These are phyloP conservation scores for Umbilicaria muhlenbergii DNA, from an alignment of 495 filamentous ascomycete species.

Conservation along the genomic window DNA sequence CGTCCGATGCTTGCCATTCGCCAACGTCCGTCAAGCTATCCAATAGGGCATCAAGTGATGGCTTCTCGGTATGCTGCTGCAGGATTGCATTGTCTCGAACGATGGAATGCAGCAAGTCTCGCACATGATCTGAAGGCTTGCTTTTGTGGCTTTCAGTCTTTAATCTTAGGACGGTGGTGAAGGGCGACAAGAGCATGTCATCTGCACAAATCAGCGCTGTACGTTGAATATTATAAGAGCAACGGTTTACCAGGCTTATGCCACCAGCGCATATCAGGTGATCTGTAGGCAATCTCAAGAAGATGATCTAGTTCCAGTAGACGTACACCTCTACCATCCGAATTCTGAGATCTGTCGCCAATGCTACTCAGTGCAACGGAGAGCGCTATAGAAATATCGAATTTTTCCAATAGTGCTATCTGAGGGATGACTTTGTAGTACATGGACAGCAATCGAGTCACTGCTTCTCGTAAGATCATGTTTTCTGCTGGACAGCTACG, in stretches of 20 bases:
- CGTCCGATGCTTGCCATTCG: slow-evolving; percentile 6
- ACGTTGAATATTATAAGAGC: background rate
- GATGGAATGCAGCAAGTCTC: slow-evolving; percentile 30
- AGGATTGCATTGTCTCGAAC: slow-evolving; percentile 33
- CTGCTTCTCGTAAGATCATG: slow-evolving; percentile 60
- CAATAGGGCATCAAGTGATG: slow-evolving; percentile 38
- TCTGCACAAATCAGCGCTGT: slow-evolving; percentile 12
- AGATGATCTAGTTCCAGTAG: slow-evolving; percentile 59
- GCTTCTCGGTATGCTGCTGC: slow-evolving; percentile 21
- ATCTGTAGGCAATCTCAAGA: slow-evolving; percentile 59
- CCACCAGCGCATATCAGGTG: slow-evolving; percentile 73
- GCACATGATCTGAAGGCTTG: slow-evolving; percentile 26
- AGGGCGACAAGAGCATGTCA: slow-evolving; percentile 37
- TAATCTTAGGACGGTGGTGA: slow-evolving; percentile 44
- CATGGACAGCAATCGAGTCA: slow-evolving; percentile 53
- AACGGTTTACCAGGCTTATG: slow-evolving; percentile 36
- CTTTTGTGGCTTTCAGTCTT: slow-evolving; percentile 27
- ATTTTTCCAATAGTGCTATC: slow-evolving; percentile 62
- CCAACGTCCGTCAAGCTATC: slow-evolving; percentile 24
- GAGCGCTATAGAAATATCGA: slow-evolving; percentile 70
- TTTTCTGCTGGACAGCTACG: slow-evolving; percentile 48
- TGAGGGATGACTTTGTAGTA: slow-evolving; percentile 76
- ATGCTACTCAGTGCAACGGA: slow-evolving; percentile 42
- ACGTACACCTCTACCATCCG: slow-evolving; percentile 34
- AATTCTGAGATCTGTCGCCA: slow-evolving; percentile 23